Evolutionary conservation across 179 eudicot species (phyloP).

Genomic region (Beta lomatogona): DNA sequence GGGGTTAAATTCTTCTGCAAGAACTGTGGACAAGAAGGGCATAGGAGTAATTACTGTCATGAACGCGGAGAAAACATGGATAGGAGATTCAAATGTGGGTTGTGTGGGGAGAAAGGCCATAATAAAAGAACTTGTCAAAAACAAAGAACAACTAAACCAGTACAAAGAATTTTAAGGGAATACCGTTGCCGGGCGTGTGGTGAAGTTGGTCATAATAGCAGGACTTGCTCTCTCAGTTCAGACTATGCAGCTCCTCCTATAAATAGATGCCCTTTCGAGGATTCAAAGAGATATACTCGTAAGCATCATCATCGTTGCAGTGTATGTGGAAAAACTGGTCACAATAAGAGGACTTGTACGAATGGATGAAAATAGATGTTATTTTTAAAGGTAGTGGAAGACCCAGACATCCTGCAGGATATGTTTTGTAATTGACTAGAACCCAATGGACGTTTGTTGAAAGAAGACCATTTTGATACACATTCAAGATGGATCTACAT

Average conservation of each 20-base stretch:
- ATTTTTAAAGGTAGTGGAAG: too few relatives aligned
- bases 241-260: background rate
- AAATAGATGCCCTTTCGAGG: background rate
- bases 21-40: conserved; percentile 89
- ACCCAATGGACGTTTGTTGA: too few relatives aligned
- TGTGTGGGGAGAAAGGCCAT: conserved; percentile 83
- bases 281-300: background rate
- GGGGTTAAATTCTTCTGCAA: conserved; percentile 71
- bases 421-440: too few relatives aligned
- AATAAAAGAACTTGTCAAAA: conserved; percentile 70
- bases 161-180: conserved; percentile 26
- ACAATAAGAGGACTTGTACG: conserved; percentile 15
- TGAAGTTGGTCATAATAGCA: conserved; percentile 62
- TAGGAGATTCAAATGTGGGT: conserved; percentile 56
- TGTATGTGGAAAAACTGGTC: conserved; percentile 27
- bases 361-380: too few relatives aligned
- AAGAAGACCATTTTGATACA: too few relatives aligned
- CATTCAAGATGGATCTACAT: too few relatives aligned
- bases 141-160: conserved; percentile 30
- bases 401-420: too few relatives aligned
- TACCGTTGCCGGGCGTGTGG: conserved; percentile 61
- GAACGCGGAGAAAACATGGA: conserved; percentile 42
- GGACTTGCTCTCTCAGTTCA: conserved; percentile 56
- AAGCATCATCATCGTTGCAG: conserved; percentile 26
- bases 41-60: conserved; percentile 78